Conservation (phyloP, 148 eudicot genomes). For the Cornus suecica region DNA sequence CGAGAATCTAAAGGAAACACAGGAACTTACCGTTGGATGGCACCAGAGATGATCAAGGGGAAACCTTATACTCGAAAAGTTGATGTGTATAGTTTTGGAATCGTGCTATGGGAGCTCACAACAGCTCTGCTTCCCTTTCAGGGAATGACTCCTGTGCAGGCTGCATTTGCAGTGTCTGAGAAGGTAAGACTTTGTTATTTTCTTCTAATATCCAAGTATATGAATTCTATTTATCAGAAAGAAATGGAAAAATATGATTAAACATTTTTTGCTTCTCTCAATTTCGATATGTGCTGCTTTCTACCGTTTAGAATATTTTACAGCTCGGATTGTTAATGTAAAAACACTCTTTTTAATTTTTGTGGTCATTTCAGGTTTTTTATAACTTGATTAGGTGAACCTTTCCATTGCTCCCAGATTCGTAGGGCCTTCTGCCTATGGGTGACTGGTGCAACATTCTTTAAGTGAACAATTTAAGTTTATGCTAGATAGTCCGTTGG, state of each 20-base stretch:
- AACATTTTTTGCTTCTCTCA: neutral
- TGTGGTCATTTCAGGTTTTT: neutral
- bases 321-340: neutral
- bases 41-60: constrained; percentile 97
- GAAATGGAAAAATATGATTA: no score
- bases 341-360: neutral
- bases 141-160: constrained; percentile 99
- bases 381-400: no score
- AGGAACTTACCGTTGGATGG: constrained; percentile 99
- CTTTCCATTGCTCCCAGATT: neutral
- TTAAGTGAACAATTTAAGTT: neutral
- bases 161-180: constrained; percentile 93
- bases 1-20: constrained; percentile 80
- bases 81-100: constrained; percentile 94
- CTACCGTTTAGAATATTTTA: neutral
- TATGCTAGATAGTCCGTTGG: neutral
- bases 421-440: neutral
- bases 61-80: constrained; percentile 82
- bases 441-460: neutral
- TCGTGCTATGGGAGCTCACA: constrained; percentile 95
- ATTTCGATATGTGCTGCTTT: constrained; percentile 5
- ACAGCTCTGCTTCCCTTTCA: constrained; percentile 95
- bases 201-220: neutral
- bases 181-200: constrained; percentile 46
- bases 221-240: neutral